These are phyloP conservation scores for Alternaria sp. DNA, from an alignment of 2,329 filamentous ascomycete genomes.

Conservation along the genomic window DNA sequence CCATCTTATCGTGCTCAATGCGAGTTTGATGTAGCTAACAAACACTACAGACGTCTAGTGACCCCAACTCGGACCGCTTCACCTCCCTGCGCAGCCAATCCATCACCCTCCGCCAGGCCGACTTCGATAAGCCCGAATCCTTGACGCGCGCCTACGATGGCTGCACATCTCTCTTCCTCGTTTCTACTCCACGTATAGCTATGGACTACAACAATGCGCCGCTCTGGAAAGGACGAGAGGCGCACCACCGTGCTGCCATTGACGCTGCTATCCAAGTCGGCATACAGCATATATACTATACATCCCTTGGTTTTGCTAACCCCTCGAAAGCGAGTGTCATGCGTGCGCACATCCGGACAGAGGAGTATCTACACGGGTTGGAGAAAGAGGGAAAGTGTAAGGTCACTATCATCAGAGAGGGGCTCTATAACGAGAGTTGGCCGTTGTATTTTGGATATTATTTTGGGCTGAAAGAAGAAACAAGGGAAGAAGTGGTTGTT, in stretches of 20 bases:
- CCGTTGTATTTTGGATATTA: conserved; percentile 59
- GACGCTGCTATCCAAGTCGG: conserved; percentile 53
- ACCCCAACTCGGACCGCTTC: conserved; percentile 32
- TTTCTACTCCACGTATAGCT: conserved; percentile 54
- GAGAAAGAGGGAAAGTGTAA: conserved; percentile 27
- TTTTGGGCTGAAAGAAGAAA: conserved; percentile 44
- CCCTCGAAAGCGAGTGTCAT: conserved; percentile 55
- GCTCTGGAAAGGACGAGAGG: conserved; percentile 53
- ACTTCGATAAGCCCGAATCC: conserved; percentile 50
- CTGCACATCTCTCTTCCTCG: conserved; percentile 55
- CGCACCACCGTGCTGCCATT: conserved; percentile 55
- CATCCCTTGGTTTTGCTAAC: conserved; percentile 54
- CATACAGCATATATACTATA: conserved; percentile 58
- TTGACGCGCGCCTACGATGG: conserved; percentile 49
- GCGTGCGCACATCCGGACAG: conserved; percentile 57
- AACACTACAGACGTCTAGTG: conserved; percentile 30
- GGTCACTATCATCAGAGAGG: conserved; percentile 54
- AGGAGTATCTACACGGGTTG: conserved; percentile 49
- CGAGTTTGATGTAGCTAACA: neutral
- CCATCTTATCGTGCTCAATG: neutral
- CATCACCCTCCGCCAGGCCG: conserved; percentile 49
- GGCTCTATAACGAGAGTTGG: conserved; percentile 59
- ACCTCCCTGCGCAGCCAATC: conserved; percentile 38
- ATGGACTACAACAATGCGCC: conserved; percentile 56
- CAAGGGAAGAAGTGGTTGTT: conserved; percentile 48